Base-by-base conservation (phyloP, 108 stramenopile genomes). In the Discostella stelligeroides region DNA sequence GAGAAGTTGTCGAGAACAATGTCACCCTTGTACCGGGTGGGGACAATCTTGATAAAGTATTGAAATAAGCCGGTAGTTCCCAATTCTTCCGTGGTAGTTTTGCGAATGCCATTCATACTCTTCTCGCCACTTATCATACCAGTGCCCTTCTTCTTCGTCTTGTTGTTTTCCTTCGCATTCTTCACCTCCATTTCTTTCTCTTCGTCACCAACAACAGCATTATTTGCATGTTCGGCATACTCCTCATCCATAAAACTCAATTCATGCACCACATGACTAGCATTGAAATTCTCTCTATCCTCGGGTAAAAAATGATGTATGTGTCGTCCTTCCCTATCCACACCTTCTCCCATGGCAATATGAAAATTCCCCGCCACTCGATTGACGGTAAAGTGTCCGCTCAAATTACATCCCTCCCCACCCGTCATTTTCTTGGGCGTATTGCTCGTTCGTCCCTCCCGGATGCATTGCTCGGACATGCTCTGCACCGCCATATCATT, bases 351-450 rank as follows among this genome's bases (percentile, higher is more conserved):
- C 85, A 97, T 95, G 40, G 98, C 98, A 38, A 98, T 91, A 81
- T 99, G 97, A 67, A 99, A 97, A 63, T 98, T 99, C 0, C 99
- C 99, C 13, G 90, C 92, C 0, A 98, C 98, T 42, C 90, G 93
- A 73, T 98, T 98, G 7, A 99, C 88, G 0, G 76, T 80, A 88
- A 99, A 95, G 70, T 85, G 86, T 24, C 98, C 98, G 7, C 81
- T 72, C 18, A 98, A 69, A 40, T 87, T 88, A 53, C 98, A 99
- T 12, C 98, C 98, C 68, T 98, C 94, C 7, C 93, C 95, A 37
- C 68, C 68, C 51, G 74, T 76, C 83, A 96, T 81, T 20, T 68
- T 72, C 66, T 90, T 86, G 25, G 85, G 86, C 7, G 68, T 64
- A 23, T 46, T 53, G 20, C 70, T 75, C 51, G 84, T 81, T n/a